These are phyloP conservation scores for Mortierella sp. DNA, from an alignment of 371 early-diverging fungal genomes.

Conservation along the genomic window DNA sequence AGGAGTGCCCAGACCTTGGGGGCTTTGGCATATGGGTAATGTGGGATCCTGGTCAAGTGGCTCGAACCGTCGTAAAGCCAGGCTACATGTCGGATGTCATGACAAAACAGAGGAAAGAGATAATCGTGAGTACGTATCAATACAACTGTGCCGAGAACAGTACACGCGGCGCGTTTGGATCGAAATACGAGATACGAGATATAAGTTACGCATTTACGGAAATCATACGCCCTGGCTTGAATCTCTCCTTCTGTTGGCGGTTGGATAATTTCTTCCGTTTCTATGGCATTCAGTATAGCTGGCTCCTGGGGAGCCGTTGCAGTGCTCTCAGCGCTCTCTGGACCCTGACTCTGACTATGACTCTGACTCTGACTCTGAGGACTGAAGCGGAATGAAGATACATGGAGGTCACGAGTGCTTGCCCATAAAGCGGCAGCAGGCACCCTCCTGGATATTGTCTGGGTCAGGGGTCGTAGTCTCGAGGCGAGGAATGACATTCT, in stretches of 20 bases:
- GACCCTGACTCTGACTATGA: too few species aligned
- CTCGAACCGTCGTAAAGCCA: conserved; percentile 59
- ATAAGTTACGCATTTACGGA: conserved; percentile 24
- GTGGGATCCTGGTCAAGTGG: conserved; percentile 59
- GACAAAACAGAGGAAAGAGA: too few species aligned
- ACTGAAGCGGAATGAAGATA: too few species aligned
- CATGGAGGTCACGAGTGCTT: too few species aligned
- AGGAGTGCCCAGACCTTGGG: conserved; percentile 58
- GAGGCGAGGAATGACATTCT: conserved; percentile 22
- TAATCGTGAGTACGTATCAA: too few species aligned
- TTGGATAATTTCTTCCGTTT: conserved; percentile 1
- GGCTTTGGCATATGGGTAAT: conserved; percentile 63
- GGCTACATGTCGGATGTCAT: too few species aligned
- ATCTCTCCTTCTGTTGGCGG: conserved; percentile 39
- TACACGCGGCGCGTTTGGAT: not conserved
- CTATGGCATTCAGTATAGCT: not conserved
- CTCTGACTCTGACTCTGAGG: too few species aligned
- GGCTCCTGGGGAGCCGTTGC: conserved; percentile 1
- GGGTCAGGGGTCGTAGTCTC: conserved; percentile 14
- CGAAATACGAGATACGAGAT: not conserved
- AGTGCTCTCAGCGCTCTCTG: too few species aligned
- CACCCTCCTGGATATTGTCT: conserved; percentile 28
- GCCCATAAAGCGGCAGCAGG: too few species aligned
- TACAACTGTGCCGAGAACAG: too few species aligned
- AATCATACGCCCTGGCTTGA: conserved; percentile 36